Base-by-base conservation (phyloP, 192 early-diverging fungal species). In the Backusella australiensis region DNA sequence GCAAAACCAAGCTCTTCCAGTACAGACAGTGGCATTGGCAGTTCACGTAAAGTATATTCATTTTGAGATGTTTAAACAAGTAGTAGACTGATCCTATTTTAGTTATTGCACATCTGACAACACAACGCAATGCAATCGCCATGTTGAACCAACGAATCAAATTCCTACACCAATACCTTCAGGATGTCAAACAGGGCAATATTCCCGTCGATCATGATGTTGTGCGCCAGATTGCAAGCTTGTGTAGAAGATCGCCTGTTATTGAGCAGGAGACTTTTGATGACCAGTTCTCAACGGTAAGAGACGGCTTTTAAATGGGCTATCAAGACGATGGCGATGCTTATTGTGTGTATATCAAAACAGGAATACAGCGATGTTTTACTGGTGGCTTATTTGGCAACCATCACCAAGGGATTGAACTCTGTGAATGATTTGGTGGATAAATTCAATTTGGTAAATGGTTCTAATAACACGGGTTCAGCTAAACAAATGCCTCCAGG, bases 361-460 rank as follows among this genome's bases (percentile, higher is more conserved):
- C 80, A 95, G 93, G 93, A 95, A 81, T 94, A 91, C 80, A 94
- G 92, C 70, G 95, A 96, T 78, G 90, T 94, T 34, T 80, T 94
- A 4, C 82, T 96, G 36, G 91, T 90, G 36, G 82, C 90, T 23
- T 92, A 94, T 77, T 82, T 96, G 53, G 90, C 94, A 1, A 84
- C 88, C 0, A 86, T 96, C 49, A 95, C 95, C 12, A 95, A 95
- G 79, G 92, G 91, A 15, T 85, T 89, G 1, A 83, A 90, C 79
- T 79, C 74, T 11, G 77, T 94, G 71, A 90, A 89, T 72, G 91
- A 95, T 69, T 86, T 94, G 67, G 74, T 86, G 19, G 85, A 88
- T 52, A 90, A 89, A 67, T 82, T 86, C 52, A 90, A 90, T 71
- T 56, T 89, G n/a, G 77, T 83, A 29, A 72, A 77, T 66, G 63